A percentile compares a stretch with the other conserved stretches of the same genome.
Conservation (phyloP, 225 moss, liverwort and hornwort species). For the Bryoerythrophyllum caledonicum region DNA sequence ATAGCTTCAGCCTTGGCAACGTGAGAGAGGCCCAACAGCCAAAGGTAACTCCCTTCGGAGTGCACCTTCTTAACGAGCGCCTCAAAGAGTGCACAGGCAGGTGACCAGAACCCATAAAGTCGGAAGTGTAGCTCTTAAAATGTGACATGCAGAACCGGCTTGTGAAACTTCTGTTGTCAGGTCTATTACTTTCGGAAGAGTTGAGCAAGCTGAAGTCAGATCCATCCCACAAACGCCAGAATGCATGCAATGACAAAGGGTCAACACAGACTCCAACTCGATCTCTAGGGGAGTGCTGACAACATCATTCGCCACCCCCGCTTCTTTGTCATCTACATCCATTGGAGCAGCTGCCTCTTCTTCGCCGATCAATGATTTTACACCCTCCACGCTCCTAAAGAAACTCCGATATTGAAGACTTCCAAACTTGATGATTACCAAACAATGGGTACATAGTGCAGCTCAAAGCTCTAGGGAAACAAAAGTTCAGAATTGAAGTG, state of each 20-base stretch:
- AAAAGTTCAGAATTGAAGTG: no score
- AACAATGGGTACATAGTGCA: no score
- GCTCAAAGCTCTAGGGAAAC: no score
- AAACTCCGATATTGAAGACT: no score
- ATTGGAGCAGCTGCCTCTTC: conserved; percentile 43
- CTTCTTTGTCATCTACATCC: conserved; percentile 42
- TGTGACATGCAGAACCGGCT: conserved; percentile 42
- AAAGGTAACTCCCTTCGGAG: conserved; percentile 62
- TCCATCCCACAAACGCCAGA: conserved; percentile 37
- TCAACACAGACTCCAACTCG: conserved; percentile 44
- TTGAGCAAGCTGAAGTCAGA: conserved; percentile 17
- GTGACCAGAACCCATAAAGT: conserved; percentile 50
- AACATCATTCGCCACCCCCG: conserved; percentile 19
- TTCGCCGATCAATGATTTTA: conserved; percentile 30
- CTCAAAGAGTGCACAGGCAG: conserved; percentile 42
- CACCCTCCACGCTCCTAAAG: conserved; percentile 22
- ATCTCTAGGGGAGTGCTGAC: conserved; percentile 27
- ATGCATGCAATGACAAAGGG: conserved; percentile 56
- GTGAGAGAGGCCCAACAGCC: conserved; percentile 52
- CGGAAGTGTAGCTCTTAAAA: conserved; percentile 51
- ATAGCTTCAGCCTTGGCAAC: conserved; percentile 51
- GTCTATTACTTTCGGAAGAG: conserved; percentile 45
- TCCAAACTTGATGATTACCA: no score
- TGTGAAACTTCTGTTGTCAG: conserved; percentile 35
- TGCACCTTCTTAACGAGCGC: conserved; percentile 46